These are phyloP conservation scores for Colletotrichum sidae DNA, from an alignment of 2,329 filamentous ascomycete genomes.

Conservation along the genomic window DNA sequence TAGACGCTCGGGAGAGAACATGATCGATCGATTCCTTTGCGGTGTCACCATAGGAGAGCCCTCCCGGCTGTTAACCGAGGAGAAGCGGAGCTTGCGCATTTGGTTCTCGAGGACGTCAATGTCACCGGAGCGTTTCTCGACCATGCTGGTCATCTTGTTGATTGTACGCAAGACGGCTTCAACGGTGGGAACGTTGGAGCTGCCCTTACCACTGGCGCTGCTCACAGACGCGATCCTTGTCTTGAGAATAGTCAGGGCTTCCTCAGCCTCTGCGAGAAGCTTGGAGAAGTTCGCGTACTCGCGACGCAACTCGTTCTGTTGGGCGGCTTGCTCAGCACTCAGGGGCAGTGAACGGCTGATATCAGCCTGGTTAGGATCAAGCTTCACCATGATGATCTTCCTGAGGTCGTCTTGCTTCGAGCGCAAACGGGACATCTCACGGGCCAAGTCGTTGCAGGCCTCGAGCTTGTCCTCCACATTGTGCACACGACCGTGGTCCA, in stretches of 20 bases:
- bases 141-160: constrained; percentile 90
- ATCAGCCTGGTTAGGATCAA: constrained; percentile 75
- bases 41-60: constrained; percentile 55
- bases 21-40: constrained; percentile 47
- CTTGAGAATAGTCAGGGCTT: constrained; percentile 81
- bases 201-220: constrained; percentile 57
- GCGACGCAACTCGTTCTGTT: constrained; percentile 85
- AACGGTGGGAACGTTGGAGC: constrained; percentile 78
- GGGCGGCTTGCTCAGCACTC: constrained; percentile 83
- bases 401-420: constrained; percentile 83
- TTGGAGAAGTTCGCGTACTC: constrained; percentile 81
- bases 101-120: constrained; percentile 91
- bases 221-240: constrained; percentile 76
- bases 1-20: constrained; percentile 56
- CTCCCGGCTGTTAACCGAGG: constrained; percentile 54
- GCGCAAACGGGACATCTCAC: constrained; percentile 78
- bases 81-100: constrained; percentile 77
- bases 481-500: constrained; percentile 76
- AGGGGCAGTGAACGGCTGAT: constrained; percentile 77
- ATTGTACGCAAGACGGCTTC: constrained; percentile 95
- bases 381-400: constrained; percentile 76
- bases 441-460: constrained; percentile 74
- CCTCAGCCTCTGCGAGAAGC: constrained; percentile 81
- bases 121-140: constrained; percentile 90
- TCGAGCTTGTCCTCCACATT: constrained; percentile 76